Percentiles rank a stretch among this genome's conserved stretches.
Conservation (phyloP, 2,329 filamentous ascomycete genomes). For the Ophiostoma pallidulum region DNA sequence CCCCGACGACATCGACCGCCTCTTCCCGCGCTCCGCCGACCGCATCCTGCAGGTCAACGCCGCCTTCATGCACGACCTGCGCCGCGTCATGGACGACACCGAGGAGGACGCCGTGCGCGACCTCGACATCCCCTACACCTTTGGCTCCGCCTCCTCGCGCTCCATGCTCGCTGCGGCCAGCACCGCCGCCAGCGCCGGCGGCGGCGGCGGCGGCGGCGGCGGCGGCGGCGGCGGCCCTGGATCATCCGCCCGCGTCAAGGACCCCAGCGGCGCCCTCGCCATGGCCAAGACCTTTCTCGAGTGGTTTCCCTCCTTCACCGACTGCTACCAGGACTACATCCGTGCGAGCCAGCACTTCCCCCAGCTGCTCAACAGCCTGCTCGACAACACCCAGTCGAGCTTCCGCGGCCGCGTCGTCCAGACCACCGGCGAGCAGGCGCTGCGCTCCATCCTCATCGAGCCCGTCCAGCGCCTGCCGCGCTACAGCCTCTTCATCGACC, state of each 20-base stretch:
- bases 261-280: conserved; percentile 67
- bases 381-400: conserved; percentile 60
- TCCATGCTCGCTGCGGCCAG: conserved; percentile 5
- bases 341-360: conserved; percentile 81
- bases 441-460: conserved; percentile 89
- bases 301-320: conserved; percentile 87
- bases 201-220: conserved; percentile 20
- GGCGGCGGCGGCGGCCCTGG: conserved; percentile 26
- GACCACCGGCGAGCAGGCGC: conserved; percentile 76
- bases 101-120: conserved; percentile 72
- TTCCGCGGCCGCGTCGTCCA: conserved; percentile 73
- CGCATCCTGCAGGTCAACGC: conserved; percentile 75
- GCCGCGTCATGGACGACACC: conserved; percentile 68
- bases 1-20: conserved; percentile 58
- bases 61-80: conserved; percentile 67
- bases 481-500: conserved; percentile 93
- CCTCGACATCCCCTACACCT: conserved; percentile 47
- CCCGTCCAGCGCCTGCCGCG: conserved; percentile 89
- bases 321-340: conserved; percentile 90
- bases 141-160: conserved; percentile 21
- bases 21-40: conserved; percentile 76
- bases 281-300: conserved; percentile 76
- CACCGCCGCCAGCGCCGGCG: no score
- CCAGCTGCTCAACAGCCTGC: conserved; percentile 66
- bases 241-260: conserved; percentile 42